These are phyloP conservation scores for Citrus inodora DNA, from an alignment of 345 rosid species.

Conservation along the genomic window DNA sequence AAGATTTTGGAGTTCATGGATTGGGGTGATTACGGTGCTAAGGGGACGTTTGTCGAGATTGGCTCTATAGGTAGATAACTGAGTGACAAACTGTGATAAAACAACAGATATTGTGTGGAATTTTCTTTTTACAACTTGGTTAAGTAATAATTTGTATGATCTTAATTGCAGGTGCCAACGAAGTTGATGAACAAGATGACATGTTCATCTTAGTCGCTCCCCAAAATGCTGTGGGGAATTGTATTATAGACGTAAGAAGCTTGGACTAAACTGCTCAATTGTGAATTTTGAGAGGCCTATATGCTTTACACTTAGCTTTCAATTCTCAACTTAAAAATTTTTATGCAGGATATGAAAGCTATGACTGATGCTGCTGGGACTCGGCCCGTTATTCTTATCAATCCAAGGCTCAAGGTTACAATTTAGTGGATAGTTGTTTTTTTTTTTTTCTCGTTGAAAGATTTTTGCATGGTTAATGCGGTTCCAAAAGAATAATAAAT, in stretches of 20 bases:
- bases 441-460: not conserved
- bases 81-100: not conserved
- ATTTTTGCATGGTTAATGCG: not conserved
- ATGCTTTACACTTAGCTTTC: not conserved
- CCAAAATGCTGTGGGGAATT: conserved; percentile 94
- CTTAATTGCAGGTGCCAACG: conserved; percentile 58
- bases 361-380: conserved; percentile 92
- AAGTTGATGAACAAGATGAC: conserved; percentile 88
- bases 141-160: not conserved
- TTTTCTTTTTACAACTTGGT: not conserved
- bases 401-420: conserved; percentile 80
- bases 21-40: conserved; percentile 86
- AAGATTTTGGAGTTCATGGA: conserved; percentile 96
- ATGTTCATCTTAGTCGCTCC: conserved; percentile 90
- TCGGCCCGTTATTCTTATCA: conserved; percentile 83
- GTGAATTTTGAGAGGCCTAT: not conserved
- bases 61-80: conserved; percentile 71
- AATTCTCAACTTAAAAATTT: conserved; percentile 7
- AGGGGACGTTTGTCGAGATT: conserved; percentile 72
- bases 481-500: not conserved
- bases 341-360: conserved; percentile 72
- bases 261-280: conserved; percentile 3
- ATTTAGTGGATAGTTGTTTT: not conserved
- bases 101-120: not conserved
- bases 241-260: conserved; percentile 78